Evolutionary conservation across 2,329 filamentous ascomycete genomes (phyloP).

Genomic region (Cladosporium sp.): DNA sequence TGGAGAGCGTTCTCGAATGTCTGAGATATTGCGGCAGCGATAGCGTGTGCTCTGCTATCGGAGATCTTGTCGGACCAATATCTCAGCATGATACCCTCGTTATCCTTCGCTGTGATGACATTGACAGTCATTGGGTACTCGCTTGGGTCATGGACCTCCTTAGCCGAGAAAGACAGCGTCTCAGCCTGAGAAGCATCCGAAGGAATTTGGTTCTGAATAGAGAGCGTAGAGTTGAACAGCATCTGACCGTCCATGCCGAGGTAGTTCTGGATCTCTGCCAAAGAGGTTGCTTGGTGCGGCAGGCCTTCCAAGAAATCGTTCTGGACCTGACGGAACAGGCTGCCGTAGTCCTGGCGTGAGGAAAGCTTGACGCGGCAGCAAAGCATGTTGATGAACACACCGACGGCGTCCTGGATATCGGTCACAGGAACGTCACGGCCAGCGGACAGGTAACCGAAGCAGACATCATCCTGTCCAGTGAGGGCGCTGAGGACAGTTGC

Average conservation of each 20-base stretch:
- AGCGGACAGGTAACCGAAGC: constrained; percentile 33
- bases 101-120: constrained; percentile 5
- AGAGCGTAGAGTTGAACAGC: constrained; percentile 13
- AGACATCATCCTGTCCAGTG: constrained; percentile 23
- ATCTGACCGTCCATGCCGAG: constrained; percentile 56
- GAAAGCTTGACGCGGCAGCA: constrained; percentile 12
- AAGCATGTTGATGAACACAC: constrained; percentile 14
- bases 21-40: constrained; percentile 8
- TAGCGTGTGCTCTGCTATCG: constrained; percentile 7
- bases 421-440: constrained; percentile 24
- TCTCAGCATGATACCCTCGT: constrained; percentile 9
- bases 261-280: constrained; percentile 56
- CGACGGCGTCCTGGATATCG: constrained; percentile 12
- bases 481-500: constrained; percentile 7
- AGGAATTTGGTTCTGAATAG: constrained; percentile 42
- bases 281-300: constrained; percentile 12
- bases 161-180: constrained; percentile 4
- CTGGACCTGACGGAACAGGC: constrained; percentile 9
- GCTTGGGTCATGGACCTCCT: constrained; percentile 8
- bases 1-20: constrained; percentile 7
- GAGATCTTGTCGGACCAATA: constrained; percentile 12
- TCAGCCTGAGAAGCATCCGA: constrained; percentile 1
- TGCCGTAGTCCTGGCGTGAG: constrained; percentile 5
- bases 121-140: constrained; percentile 12
- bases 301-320: constrained; percentile 10